Percentiles rank a stretch among this genome's conserved stretches.
These are phyloP conservation scores for Monilinia fructicola DNA, from an alignment of 2,329 filamentous ascomycete species.

Conservation along the genomic window DNA sequence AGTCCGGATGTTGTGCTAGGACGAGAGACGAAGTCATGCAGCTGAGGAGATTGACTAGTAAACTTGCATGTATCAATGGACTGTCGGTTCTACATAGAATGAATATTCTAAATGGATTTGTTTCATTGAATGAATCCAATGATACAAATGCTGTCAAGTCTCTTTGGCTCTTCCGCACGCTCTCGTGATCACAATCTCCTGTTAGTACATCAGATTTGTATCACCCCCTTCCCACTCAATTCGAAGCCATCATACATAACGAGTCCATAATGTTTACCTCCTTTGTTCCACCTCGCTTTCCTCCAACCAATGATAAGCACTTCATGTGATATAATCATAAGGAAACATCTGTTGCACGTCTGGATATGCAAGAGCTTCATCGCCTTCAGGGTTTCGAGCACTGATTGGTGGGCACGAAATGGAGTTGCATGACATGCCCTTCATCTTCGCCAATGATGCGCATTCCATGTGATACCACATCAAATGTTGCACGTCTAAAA, in stretches of 20 bases:
- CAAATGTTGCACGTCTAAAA: no score
- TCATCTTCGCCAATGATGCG: no score
- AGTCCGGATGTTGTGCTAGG: not conserved
- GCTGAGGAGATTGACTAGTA: not conserved
- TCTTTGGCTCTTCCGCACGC: not conserved
- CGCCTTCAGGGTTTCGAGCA: not conserved
- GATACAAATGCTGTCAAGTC: not conserved
- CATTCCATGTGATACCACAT: no score
- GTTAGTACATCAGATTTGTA: not conserved
- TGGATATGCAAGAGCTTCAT: not conserved
- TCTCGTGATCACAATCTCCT: not conserved
- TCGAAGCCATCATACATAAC: not conserved
- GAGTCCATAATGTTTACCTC: not conserved
- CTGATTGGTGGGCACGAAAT: not conserved
- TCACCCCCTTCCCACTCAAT: not conserved
- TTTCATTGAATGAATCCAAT: no score
- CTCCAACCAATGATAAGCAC: not conserved
- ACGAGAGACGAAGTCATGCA: not conserved
- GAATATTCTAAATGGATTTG: no score
- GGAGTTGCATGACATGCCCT: not conserved
- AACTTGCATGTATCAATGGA: no score
- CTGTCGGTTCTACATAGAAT: no score
- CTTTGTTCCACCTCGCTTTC: no score
- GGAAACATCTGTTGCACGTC: not conserved
- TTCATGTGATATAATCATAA: not conserved